Conservation (phyloP, 345 rosid genomes). For the Firmiana major region DNA sequence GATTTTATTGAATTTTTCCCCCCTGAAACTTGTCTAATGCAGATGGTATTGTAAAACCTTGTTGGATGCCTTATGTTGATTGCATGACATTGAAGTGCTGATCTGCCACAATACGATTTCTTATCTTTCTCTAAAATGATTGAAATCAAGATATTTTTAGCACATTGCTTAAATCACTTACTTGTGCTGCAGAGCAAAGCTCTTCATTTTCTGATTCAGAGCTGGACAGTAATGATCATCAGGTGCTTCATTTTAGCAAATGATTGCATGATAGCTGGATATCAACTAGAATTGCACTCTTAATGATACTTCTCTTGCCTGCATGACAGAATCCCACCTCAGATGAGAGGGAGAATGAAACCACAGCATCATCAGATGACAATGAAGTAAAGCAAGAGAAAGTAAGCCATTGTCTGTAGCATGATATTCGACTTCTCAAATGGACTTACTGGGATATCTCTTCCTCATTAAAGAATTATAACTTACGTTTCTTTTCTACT, state of each 20-base stretch:
- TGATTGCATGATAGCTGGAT: background rate
- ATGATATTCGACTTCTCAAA: background rate
- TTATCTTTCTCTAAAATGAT: background rate
- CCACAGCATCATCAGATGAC: slow-evolving; percentile 25
- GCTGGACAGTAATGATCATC: slow-evolving; percentile 41
- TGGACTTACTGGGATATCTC: background rate
- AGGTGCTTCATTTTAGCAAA: slow-evolving; percentile 38
- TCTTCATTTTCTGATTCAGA: slow-evolving; percentile 41
- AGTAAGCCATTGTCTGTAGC: slow-evolving; percentile 36
- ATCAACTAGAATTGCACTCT: slow-evolving; percentile 15
- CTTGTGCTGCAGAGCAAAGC: slow-evolving; percentile 49
- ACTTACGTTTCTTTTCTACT: slow-evolving; percentile 8
- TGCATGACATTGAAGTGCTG: background rate
- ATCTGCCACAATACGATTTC: background rate
- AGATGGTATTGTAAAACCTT: background rate
- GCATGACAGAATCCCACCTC: slow-evolving; percentile 29
- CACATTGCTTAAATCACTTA: slow-evolving; percentile 2
- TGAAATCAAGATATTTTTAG: background rate
- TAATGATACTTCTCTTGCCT: slow-evolving; percentile 11
- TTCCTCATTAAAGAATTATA: background rate
- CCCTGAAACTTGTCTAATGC: background rate
- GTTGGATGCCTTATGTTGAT: background rate
- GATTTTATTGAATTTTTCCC: background rate
- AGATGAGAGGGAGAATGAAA: slow-evolving; percentile 24
- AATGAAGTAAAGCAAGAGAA: slow-evolving; percentile 42